Evolutionary conservation across 2,329 filamentous ascomycete species (phyloP).

Genomic region (Beauveria rudraprayagi): DNA sequence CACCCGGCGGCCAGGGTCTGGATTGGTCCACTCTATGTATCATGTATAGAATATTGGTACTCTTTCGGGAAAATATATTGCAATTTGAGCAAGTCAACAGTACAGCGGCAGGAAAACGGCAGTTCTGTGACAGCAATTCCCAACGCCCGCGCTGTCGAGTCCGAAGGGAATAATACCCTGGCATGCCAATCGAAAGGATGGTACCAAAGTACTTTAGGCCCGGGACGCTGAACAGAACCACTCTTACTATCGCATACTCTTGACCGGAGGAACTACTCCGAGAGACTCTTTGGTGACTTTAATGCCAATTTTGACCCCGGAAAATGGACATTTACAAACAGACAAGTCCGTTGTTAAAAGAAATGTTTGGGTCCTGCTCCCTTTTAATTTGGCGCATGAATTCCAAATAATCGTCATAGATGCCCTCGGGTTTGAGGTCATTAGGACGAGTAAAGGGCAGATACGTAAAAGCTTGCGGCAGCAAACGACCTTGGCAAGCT

Average conservation of each 20-base stretch:
- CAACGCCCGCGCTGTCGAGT: background rate
- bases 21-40: background rate
- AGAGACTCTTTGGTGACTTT: too few relatives aligned
- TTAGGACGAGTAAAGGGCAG: slow-evolving; percentile 22
- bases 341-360: slow-evolving; percentile 21
- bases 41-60: background rate
- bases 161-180: background rate
- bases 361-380: slow-evolving; percentile 27
- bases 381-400: slow-evolving; percentile 20
- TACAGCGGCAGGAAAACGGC: background rate
- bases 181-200: too few relatives aligned
- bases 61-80: background rate
- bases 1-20: background rate
- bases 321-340: background rate
- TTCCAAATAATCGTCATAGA: slow-evolving; percentile 23
- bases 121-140: background rate
- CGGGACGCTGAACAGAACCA: too few relatives aligned
- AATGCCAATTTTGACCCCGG: background rate
- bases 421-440: slow-evolving; percentile 19
- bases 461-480: slow-evolving; percentile 22
- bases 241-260: background rate
- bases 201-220: too few relatives aligned
- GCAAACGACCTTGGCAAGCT: slow-evolving; percentile 18
- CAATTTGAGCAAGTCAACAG: background rate
- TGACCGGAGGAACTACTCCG: too few relatives aligned